These are phyloP conservation scores for Calocera cornea DNA, from an alignment of 768 basidiomycete species.

Conservation along the genomic window DNA sequence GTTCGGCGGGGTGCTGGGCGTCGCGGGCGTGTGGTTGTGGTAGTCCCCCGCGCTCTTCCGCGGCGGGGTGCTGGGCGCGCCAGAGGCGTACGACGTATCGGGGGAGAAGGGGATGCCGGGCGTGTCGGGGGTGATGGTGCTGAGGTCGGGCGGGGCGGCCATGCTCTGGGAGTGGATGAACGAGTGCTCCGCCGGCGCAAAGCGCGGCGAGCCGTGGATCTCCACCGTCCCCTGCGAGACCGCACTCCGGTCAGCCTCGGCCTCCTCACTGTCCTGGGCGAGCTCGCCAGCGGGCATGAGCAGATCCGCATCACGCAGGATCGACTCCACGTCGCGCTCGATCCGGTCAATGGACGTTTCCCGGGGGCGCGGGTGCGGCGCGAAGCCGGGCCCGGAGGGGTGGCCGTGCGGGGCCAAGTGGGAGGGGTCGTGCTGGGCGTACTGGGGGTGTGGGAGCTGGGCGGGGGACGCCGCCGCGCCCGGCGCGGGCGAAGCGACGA, in stretches of 20 bases:
- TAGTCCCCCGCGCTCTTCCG: background rate
- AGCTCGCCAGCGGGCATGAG: background rate
- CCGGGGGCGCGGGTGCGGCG: background rate
- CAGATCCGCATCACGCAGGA: background rate
- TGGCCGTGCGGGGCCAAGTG: constrained; percentile 25
- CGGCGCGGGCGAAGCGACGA: constrained; percentile 57
- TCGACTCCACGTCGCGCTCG: background rate
- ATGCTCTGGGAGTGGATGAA: background rate
- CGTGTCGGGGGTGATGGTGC: background rate
- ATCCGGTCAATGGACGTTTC: background rate
- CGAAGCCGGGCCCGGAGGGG: background rate
- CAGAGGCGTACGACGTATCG: background rate
- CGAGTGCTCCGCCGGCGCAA: background rate
- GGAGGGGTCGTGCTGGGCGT: constrained; percentile 37
- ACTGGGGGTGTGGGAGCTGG: constrained; percentile 31
- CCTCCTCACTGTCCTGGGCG: constrained; percentile 7
- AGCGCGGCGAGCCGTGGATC: background rate
- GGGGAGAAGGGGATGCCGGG: background rate
- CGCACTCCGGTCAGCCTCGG: background rate
- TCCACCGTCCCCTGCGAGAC: background rate
- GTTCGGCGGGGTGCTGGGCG: background rate
- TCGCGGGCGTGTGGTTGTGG: background rate
- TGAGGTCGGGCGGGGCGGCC: background rate
- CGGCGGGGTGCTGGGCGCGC: background rate
- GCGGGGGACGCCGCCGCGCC: constrained; percentile 26